Conservation (phyloP, 306 rosid genomes). For the Biancaea sappan region DNA sequence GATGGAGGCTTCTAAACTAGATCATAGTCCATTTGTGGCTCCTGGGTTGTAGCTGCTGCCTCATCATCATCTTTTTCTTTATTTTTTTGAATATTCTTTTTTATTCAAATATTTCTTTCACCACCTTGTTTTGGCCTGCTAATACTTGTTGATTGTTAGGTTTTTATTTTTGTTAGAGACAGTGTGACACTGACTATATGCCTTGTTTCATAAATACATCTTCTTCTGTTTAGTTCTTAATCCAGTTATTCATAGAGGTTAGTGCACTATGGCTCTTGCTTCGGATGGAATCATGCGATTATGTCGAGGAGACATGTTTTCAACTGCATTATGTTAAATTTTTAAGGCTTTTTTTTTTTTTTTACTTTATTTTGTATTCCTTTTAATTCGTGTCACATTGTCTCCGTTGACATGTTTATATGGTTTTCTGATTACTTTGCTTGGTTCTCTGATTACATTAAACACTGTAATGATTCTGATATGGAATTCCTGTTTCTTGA, state of each 20-base stretch:
- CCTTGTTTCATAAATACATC: background rate
- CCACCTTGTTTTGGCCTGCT: conserved; percentile 16
- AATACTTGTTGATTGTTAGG: background rate
- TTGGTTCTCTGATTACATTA: background rate
- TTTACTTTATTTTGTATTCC: conserved; percentile 10
- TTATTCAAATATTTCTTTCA: background rate
- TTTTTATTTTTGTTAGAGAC: background rate
- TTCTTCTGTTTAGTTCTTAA: background rate
- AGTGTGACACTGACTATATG: background rate
- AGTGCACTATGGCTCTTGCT: background rate
- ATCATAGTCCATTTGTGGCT: background rate
- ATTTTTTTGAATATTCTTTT: background rate
- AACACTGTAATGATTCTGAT: background rate
- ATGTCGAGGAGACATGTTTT: background rate
- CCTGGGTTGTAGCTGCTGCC: background rate
- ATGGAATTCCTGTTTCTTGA: background rate
- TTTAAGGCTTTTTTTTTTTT: background rate
- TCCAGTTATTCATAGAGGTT: background rate
- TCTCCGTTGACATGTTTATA: background rate
- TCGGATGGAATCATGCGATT: conserved; percentile 8
- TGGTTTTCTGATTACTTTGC: conserved; percentile 13
- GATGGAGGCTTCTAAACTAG: background rate
- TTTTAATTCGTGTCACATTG: conserved; percentile 16
- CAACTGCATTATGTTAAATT: conserved; percentile 11
- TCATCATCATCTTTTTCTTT: background rate